Percentiles rank a stretch among this genome's conserved stretches.
phyloP scores from a whole-genome alignment of 805 yeast genomes.

The Cyberlindnera meyerae region DNA sequence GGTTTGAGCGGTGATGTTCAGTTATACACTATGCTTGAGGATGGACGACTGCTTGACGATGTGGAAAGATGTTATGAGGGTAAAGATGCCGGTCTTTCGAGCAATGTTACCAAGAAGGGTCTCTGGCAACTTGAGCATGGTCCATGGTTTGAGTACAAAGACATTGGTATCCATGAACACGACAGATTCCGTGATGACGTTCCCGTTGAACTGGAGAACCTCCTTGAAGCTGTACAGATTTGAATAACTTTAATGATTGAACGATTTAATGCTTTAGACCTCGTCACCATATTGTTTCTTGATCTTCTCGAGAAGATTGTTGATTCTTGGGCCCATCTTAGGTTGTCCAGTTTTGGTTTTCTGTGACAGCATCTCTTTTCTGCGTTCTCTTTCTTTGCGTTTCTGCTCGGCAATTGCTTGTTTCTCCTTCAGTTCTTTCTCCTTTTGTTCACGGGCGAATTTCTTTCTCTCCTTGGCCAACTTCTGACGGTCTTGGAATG shows the following conservation, averaged over 20 bases:
- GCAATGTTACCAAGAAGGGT: conserved; percentile 19
- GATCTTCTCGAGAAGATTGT: conserved; percentile 71
- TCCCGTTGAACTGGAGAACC: conserved; percentile 6
- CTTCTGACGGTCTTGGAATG: conserved; percentile 32
- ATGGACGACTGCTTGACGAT: conserved; percentile 3
- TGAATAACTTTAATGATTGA: too few species aligned
- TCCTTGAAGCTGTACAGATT: conserved; percentile 12
- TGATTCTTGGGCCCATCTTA: conserved; percentile 83
- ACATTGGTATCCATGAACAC: conserved; percentile 16
- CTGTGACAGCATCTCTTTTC: conserved; percentile 40
- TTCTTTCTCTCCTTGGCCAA: conserved; percentile 33
- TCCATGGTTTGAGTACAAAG: conserved; percentile 13
- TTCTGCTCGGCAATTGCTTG: conserved; percentile 34
- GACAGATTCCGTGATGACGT: conserved; percentile 7
- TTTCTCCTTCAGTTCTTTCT: conserved; percentile 39
- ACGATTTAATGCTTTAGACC: too few species aligned
- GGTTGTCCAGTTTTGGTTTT: conserved; percentile 83
- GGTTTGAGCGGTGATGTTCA: conserved; percentile 37
- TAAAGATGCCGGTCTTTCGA: background rate
- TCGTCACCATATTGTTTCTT: conserved; percentile 37
- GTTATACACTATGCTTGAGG: conserved; percentile 21
- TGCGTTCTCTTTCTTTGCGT: conserved; percentile 37
- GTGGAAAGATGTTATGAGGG: conserved; percentile 1
- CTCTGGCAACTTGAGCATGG: conserved; percentile 19
- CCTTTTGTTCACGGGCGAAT: conserved; percentile 26